A percentile compares a stretch with the other conserved stretches of the same genome.
Conservation (phyloP, 2,329 filamentous ascomycete species). For the Chaetothyriales sp. region DNA sequence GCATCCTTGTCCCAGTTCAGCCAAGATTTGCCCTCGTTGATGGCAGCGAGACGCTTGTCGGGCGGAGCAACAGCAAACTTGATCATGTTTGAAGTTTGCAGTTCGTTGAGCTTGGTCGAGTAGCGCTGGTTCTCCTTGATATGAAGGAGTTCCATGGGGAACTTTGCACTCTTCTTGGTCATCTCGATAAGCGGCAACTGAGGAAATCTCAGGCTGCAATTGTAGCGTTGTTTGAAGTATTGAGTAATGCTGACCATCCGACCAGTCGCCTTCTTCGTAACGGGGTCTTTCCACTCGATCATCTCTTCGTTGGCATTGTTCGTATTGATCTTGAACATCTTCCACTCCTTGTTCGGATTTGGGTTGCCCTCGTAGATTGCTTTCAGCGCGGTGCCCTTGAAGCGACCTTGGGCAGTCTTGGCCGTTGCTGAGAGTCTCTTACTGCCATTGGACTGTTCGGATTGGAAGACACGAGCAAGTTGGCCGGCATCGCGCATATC, state of each 20-base stretch:
- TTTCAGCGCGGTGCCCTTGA: constrained; percentile 25
- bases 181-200: constrained; percentile 45
- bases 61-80: constrained; percentile 79
- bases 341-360: constrained; percentile 30
- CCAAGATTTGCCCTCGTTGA: constrained; percentile 53
- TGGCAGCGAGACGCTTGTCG: constrained; percentile 49
- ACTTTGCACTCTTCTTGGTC: constrained; percentile 39
- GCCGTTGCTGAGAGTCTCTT: constrained; percentile 17
- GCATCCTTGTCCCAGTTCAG: constrained; percentile 57
- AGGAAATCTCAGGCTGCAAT: constrained; percentile 30
- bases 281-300: constrained; percentile 28
- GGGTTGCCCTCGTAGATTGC: constrained; percentile 25
- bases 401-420: constrained; percentile 21
- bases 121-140: constrained; percentile 45
- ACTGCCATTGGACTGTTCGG: constrained; percentile 9
- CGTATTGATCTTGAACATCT: constrained; percentile 37
- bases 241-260: constrained; percentile 45
- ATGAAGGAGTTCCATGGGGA: constrained; percentile 44
- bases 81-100: constrained; percentile 74
- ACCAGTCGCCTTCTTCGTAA: constrained; percentile 27
- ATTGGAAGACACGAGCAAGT: constrained; percentile 15
- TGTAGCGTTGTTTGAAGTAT: constrained; percentile 43
- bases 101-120: constrained; percentile 43
- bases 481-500: constrained; percentile 22
- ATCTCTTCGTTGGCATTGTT: constrained; percentile 31